phyloP scores from a whole-genome alignment of 164 flowering plant species.

The Santalum album region DNA sequence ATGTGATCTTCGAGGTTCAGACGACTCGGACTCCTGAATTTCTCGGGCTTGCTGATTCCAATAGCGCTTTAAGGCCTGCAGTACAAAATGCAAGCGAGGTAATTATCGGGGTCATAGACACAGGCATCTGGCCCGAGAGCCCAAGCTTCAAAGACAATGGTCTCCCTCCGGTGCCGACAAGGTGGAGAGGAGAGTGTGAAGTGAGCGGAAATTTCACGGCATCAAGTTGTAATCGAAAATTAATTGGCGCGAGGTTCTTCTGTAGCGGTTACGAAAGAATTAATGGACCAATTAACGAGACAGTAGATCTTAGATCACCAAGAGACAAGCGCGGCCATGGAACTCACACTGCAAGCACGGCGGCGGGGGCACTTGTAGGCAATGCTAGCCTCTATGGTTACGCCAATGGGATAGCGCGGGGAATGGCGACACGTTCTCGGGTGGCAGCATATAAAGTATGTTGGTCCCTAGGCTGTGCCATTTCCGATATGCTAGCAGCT shows the following conservation, averaged over 20 bases:
- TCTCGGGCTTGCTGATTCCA: slow-evolving; percentile 23
- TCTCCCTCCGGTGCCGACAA: slow-evolving; percentile 44
- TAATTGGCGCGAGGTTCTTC: slow-evolving; percentile 85
- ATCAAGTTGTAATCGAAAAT: slow-evolving; percentile 60
- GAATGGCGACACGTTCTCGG: slow-evolving; percentile 51
- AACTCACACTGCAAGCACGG: slow-evolving; percentile 91
- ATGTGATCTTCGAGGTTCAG: slow-evolving; percentile 24
- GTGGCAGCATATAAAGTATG: slow-evolving; percentile 47
- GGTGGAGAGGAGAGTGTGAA: slow-evolving; percentile 76
- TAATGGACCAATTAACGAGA: slow-evolving; percentile 15
- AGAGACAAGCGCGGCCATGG: slow-evolving; percentile 89
- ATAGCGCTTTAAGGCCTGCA: slow-evolving; percentile 5
- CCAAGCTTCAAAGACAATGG: slow-evolving; percentile 40
- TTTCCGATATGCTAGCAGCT: slow-evolving; percentile 43
- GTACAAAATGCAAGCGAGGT: slow-evolving; percentile 37
- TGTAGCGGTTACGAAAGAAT: slow-evolving; percentile 51
- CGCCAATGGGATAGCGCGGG: slow-evolving; percentile 36
- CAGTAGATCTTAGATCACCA: slow-evolving; percentile 54
- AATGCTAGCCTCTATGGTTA: slow-evolving; percentile 30
- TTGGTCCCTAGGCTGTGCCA: slow-evolving; percentile 27
- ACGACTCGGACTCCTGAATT: slow-evolving; percentile 44
- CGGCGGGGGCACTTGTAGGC: slow-evolving; percentile 39
- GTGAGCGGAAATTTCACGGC: slow-evolving; percentile 53
- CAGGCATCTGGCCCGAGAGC: slow-evolving; percentile 56
- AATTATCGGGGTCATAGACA: slow-evolving; percentile 42